Base-by-base conservation (phyloP, 768 basidiomycete genomes). In the Astraeus odoratus region DNA sequence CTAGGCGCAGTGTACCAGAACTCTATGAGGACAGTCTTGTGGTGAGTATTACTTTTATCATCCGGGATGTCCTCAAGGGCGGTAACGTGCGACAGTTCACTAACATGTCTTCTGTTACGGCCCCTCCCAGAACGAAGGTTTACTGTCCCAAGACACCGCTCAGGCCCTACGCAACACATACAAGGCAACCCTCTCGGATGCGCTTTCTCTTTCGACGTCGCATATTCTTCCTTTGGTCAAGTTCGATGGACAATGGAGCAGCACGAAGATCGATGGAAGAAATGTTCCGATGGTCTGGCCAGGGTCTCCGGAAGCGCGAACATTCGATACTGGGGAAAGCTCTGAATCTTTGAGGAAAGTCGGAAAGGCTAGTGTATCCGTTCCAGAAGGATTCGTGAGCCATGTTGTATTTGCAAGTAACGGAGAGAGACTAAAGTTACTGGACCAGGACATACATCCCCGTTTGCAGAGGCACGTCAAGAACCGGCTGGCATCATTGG, bases 391-490 rank as follows among this genome's bases (percentile, higher is more conserved):
- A 16, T 91, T 92, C 52, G 91, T 91, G 49, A 57, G 84, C 72
- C 18, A 19, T 38, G 8, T 4, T 1, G 8, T 2, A 25, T 12
- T n/a, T 8, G 7, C 20, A 6, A 5, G 12, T 8, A 15, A 24
- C 16, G 37, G 30, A 29, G 1, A 1, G 13, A 4, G 7, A 4
- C 37, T 24, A 13, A 39, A n/a, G 10, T 24, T 24, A 15, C 12
- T 3, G 37, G 18, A 2, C 20, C 53, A 90, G 88, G 82, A 84
- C 52, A 77, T 92, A 25, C 91, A 94, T 56, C 65, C 83, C 6
- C 80, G 91, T 42, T 61, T 93, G 38, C 78, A 82, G 44, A 66
- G 91, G 6, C 91, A 93, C 54, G 78, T 90, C 34, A 87, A 85
- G 69, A 76, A 75, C 55, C 74, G 91, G 4, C 53, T 91, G n/a